phyloP scores from a whole-genome alignment of 768 basidiomycete genomes.

The Tephrocybe sp. region DNA sequence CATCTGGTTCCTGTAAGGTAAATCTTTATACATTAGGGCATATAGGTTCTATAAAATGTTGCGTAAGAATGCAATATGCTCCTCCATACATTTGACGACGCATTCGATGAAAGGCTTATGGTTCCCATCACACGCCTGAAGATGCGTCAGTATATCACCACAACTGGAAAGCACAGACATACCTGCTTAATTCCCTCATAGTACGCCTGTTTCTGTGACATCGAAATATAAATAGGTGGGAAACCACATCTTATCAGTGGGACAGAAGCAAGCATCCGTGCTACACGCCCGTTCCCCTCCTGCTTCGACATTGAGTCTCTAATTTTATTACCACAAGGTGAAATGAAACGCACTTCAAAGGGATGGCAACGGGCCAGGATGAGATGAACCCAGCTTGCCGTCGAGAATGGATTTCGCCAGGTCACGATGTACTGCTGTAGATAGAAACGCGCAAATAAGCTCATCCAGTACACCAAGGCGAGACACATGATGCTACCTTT shows the following conservation, averaged over 20 bases:
- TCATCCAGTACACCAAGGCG: background rate
- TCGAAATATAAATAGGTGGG: constrained; percentile 25
- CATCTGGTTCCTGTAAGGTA: too few species aligned
- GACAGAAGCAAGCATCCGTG: constrained; percentile 27
- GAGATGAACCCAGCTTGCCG: constrained; percentile 29
- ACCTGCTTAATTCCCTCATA: constrained; percentile 23
- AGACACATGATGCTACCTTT: constrained; percentile 16
- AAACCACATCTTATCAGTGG: constrained; percentile 27
- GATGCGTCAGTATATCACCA: background rate
- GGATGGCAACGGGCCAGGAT: constrained; percentile 27
- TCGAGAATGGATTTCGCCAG: constrained; percentile 27
- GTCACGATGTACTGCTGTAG: constrained; percentile 22
- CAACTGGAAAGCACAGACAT: background rate
- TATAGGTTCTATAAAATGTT: too few species aligned
- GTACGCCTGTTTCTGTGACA: constrained; percentile 22
- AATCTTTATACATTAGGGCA: too few species aligned
- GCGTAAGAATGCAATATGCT: background rate
- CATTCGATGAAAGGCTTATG: constrained; percentile 5
- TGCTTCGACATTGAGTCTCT: constrained; percentile 7
- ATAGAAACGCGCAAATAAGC: background rate
- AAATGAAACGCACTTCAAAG: constrained; percentile 22
- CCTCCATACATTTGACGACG: constrained; percentile 2
- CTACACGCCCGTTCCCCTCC: constrained; percentile 30
- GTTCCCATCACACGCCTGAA: background rate
- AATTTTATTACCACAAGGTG: background rate